Percentiles rank a stretch among this genome's conserved stretches.
These are phyloP conservation scores for Fusarium temperatum DNA, from an alignment of 2,329 filamentous ascomycete species.

Conservation along the genomic window DNA sequence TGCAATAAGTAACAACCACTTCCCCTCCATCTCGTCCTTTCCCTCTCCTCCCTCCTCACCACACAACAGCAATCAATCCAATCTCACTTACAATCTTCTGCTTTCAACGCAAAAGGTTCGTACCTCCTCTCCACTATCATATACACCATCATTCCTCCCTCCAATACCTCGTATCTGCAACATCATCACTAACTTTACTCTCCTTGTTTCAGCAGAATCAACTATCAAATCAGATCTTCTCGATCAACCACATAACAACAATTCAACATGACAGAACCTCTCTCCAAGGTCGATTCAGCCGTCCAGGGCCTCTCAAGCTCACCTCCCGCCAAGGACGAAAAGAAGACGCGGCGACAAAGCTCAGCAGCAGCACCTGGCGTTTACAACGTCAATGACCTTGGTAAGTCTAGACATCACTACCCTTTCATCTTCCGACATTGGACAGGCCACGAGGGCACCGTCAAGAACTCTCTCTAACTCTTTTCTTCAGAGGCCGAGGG, in stretches of 20 bases:
- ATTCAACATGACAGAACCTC: constrained; percentile 58
- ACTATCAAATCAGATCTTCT: constrained; percentile 28
- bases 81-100: constrained; percentile 34
- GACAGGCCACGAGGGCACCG: not conserved
- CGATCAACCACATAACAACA: constrained; percentile 36
- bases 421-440: constrained; percentile 20
- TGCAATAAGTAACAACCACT: constrained; percentile 50
- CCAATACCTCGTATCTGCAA: not conserved
- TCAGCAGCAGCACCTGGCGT: constrained; percentile 74
- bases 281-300: constrained; percentile 92
- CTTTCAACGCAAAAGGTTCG: constrained; percentile 39
- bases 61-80: constrained; percentile 33
- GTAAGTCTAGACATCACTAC: constrained; percentile 61
- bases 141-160: not conserved
- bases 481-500: constrained; percentile 72
- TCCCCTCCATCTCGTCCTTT: constrained; percentile 40
- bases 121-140: not conserved
- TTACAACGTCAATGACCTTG: constrained; percentile 83
- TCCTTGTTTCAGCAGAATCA: constrained; percentile 22
- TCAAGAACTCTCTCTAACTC: constrained; percentile 24
- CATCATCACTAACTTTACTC: constrained; percentile 14
- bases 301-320: constrained; percentile 79
- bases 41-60: constrained; percentile 41
- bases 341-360: constrained; percentile 74
- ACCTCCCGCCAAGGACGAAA: constrained; percentile 66